Evolutionary conservation across 345 rosid genomes (phyloP).

Genomic region (Erodium maritimum): DNA sequence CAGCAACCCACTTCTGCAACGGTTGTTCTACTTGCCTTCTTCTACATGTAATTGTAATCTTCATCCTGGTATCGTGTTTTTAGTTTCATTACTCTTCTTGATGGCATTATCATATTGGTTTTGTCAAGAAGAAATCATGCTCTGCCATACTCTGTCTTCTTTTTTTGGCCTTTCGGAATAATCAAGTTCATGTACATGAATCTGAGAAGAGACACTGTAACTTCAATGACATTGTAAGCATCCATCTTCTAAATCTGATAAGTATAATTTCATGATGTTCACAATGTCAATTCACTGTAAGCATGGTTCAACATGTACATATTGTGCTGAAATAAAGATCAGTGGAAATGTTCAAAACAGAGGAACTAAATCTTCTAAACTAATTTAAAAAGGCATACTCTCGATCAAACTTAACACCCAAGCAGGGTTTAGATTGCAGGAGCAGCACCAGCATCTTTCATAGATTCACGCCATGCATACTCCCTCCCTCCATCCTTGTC

Average conservation of each 20-base stretch:
- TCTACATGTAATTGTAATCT: background rate
- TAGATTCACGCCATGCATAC: conserved; percentile 19
- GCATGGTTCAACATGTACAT: too few species aligned
- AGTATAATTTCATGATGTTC: too few species aligned
- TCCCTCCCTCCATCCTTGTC: conserved; percentile 86
- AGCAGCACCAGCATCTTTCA: conserved; percentile 32
- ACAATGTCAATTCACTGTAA: too few species aligned
- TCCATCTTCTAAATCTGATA: too few species aligned
- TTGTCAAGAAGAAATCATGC: background rate
- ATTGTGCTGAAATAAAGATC: too few species aligned
- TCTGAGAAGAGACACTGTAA: background rate
- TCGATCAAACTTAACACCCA: too few species aligned
- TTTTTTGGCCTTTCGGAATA: background rate
- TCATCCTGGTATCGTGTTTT: background rate
- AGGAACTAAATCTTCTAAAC: too few species aligned
- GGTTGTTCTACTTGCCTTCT: too few species aligned
- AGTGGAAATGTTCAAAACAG: too few species aligned
- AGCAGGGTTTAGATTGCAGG: conserved; percentile 13
- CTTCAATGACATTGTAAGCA: background rate
- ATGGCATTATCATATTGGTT: background rate
- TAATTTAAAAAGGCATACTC: too few species aligned
- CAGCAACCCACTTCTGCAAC: too few species aligned
- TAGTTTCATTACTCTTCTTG: background rate
- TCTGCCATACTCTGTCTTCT: too few species aligned
- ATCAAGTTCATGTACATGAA: background rate